These are phyloP conservation scores for Rhodotorula sphaerocarpa DNA, from an alignment of 768 basidiomycete species.

Conservation along the genomic window DNA sequence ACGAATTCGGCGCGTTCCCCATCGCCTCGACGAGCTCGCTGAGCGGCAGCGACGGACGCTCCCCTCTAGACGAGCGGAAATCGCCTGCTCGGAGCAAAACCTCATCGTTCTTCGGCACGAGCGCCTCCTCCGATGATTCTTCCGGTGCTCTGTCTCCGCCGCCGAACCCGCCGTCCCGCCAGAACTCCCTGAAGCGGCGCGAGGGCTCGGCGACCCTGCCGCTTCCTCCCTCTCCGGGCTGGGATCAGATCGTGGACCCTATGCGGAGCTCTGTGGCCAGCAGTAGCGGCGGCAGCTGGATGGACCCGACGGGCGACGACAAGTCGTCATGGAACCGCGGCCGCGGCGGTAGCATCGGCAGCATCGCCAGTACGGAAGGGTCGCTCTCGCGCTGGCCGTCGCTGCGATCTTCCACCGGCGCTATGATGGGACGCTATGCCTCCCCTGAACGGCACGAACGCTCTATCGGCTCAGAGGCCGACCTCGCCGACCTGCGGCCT, in stretches of 20 bases:
- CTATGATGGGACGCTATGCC: not conserved
- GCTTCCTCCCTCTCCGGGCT: not conserved
- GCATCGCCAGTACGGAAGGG: not conserved
- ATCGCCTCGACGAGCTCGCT: not conserved
- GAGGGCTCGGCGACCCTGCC: not conserved
- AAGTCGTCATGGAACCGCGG: not conserved
- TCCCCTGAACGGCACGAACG: not conserved
- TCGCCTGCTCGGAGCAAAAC: slow-evolving; percentile 24
- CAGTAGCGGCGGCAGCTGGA: slow-evolving; percentile 10
- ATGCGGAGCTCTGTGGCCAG: not conserved
- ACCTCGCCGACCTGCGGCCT: not conserved
- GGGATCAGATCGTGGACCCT: not conserved
- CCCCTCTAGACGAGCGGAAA: not conserved
- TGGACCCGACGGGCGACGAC: slow-evolving; percentile 1
- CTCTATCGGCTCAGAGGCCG: not conserved
- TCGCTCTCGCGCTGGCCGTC: not conserved
- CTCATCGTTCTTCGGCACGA: slow-evolving; percentile 30
- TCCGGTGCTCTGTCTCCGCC: slow-evolving; percentile 12
- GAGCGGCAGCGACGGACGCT: not conserved
- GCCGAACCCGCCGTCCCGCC: slow-evolving; percentile 24
- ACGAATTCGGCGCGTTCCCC: not conserved
- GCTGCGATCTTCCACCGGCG: not conserved
- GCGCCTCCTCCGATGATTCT: not conserved
- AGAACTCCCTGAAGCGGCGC: slow-evolving; percentile 9
- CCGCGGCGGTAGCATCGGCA: slow-evolving; percentile 2